phyloP scores from a whole-genome alignment of 805 yeast genomes.

The Candida alai region DNA sequence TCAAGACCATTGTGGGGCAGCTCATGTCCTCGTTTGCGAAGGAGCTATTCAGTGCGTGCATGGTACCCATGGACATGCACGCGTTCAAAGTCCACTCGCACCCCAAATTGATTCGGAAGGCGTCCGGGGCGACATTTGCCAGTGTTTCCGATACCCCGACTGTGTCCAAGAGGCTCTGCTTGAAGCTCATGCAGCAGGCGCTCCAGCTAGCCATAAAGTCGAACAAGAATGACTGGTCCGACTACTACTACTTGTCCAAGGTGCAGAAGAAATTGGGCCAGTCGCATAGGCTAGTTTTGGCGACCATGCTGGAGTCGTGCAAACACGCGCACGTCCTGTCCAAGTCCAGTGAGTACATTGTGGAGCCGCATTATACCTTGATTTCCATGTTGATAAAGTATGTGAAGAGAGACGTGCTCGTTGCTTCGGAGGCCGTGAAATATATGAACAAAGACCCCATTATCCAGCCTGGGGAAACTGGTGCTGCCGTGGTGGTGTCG shows the following conservation, averaged over 20 bases:
- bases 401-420: conserved; percentile 34
- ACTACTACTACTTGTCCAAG: conserved; percentile 56
- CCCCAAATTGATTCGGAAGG: conserved; percentile 31
- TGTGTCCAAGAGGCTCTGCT: conserved; percentile 22
- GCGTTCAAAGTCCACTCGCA: conserved; percentile 45
- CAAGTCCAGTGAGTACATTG: conserved; percentile 47
- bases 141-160: conserved; percentile 19
- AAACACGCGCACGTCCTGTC: conserved; percentile 33
- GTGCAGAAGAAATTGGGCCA: conserved; percentile 47
- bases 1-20: conserved; percentile 35
- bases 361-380: conserved; percentile 77
- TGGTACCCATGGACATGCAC: conserved; percentile 61
- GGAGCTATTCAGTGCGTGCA: conserved; percentile 56
- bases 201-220: conserved; percentile 45
- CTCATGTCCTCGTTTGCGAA: conserved; percentile 55
- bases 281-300: conserved; percentile 32
- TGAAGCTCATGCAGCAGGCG: conserved; percentile 39
- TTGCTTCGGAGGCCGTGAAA: conserved; percentile 33
- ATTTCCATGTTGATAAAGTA: conserved; percentile 58
- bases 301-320: conserved; percentile 44
- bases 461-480: conserved; percentile 10
- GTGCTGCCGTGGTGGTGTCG: conserved; percentile 4
- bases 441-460: conserved; percentile 38
- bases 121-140: conserved; percentile 22
- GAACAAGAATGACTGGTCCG: conserved; percentile 55